A percentile compares a stretch with the other conserved stretches of the same genome.
Conservation (phyloP, 768 basidiomycete genomes). For the Dioszegia hungarica region DNA sequence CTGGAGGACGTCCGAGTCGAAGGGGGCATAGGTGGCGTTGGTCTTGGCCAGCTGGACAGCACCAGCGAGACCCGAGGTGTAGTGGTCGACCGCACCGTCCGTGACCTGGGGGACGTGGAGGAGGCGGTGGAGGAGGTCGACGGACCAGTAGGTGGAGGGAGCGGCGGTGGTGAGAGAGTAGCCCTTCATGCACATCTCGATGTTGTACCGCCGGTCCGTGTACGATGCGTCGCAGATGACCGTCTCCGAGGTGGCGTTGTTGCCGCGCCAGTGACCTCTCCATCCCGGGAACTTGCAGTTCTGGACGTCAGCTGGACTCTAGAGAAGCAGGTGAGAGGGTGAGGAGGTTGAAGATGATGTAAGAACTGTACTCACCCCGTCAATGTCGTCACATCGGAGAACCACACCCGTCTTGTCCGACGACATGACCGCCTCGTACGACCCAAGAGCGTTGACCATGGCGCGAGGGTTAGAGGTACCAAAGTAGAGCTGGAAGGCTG, state of each 20-base stretch:
- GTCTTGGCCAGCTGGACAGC: slow-evolving; percentile 39
- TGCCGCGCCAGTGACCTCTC: slow-evolving; percentile 47
- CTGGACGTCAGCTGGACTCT: slow-evolving; percentile 3
- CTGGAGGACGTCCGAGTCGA: slow-evolving; percentile 45
- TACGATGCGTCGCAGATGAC: slow-evolving; percentile 46
- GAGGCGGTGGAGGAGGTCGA: slow-evolving; percentile 46
- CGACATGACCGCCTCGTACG: slow-evolving; percentile 33
- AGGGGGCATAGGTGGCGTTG: slow-evolving; percentile 34
- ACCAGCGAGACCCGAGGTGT: slow-evolving; percentile 31
- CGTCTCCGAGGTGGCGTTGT: slow-evolving; percentile 47
- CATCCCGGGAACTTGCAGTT: slow-evolving; percentile 42
- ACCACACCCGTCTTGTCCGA: slow-evolving; percentile 44
- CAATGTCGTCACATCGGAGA: slow-evolving; percentile 45
- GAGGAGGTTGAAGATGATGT: no score
- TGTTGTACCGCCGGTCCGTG: slow-evolving; percentile 30
- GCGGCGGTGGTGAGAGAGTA: slow-evolving; percentile 32
- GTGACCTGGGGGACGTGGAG: slow-evolving; percentile 43
- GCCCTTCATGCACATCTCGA: slow-evolving; percentile 38
- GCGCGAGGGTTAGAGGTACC: slow-evolving; percentile 19
- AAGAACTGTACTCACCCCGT: slow-evolving; percentile 25
- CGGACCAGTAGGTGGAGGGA: slow-evolving; percentile 34
- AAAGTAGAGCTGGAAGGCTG: slow-evolving; percentile 44
- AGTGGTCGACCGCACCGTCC: slow-evolving; percentile 35
- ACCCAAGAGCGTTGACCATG: slow-evolving; percentile 30
- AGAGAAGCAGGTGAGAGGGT: no score